Evolutionary conservation across 768 basidiomycete species (phyloP), one percentile per base, ranked within the genome.

Genomic region (Cubamyces lactineus): DNA sequence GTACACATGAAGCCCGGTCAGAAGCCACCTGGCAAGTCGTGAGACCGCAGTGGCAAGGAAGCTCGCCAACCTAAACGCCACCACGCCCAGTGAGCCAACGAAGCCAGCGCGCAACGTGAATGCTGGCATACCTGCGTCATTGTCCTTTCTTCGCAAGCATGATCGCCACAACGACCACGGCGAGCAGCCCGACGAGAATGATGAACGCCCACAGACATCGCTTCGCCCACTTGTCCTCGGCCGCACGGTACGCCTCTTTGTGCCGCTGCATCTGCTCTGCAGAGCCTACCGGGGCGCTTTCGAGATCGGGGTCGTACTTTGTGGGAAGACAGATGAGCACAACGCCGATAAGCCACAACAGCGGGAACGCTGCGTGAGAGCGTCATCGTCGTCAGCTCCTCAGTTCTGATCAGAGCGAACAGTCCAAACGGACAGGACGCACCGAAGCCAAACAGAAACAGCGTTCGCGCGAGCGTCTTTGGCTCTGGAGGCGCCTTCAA

Each of bases 381-480:
- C 51, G 28, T 23, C 39, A 30, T 16, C 16, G 28, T 21, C 21
- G 17, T 28, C 24, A 26, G 51, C 21, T 17, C 19, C n/a, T n/a
- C n/a, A 16, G 26, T 26, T 48, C 34, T 4, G 17, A 5, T 4
- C n/a, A 26, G 16, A 19, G 40, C 39, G n/a, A 21, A n/a, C 8
- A 26, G 26, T 40, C 0, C 42, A 21, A 59, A 49, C 23, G 26
- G 24, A 28, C 7, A 21, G 28, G 23, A 57, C 62, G 51, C 28
- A 64, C 63, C 5, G 38, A 64, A 64, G n/a, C 63, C 63, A 21
- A 55, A 47, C 28, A 51, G 40, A 53, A 64, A 64, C 12, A 64
- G 17, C 48, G 21, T 15, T 15, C 55, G 26, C 49, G 58, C 52
- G 42, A 46, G 58, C 53, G 63, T 59, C 42, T 26, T 50, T 3